Evolutionary conservation across 306 rosid species (phyloP).

Genomic region (Begonia masoniana): DNA sequence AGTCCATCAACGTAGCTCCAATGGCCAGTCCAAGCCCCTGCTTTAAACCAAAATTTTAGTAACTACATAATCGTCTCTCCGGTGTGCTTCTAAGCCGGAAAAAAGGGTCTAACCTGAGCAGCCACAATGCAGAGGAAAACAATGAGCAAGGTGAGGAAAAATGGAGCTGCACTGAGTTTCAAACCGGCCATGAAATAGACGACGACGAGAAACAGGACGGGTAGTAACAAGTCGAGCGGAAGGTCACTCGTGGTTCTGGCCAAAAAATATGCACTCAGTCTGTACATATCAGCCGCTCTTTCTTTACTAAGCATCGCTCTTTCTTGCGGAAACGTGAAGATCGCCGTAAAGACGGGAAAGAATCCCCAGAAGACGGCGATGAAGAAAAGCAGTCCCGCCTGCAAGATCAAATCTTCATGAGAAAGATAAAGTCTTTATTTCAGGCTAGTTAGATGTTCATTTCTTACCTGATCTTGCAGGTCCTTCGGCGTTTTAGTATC

Average conservation of each 20-base stretch:
- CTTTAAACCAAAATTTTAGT: not conserved
- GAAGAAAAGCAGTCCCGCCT: constrained; percentile 96
- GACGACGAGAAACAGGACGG: constrained; percentile 63
- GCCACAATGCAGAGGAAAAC: constrained; percentile 94
- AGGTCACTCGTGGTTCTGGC: constrained; percentile 97
- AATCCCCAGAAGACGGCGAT: constrained; percentile 98
- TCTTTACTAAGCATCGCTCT: constrained; percentile 89
- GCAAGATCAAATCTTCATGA: constrained; percentile 4
- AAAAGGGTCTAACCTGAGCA: constrained; percentile 60
- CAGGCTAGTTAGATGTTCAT: too few species aligned
- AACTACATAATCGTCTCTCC: not conserved
- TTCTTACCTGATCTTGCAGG: constrained; percentile 76
- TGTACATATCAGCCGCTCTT: constrained; percentile 90
- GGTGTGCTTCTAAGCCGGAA: not conserved
- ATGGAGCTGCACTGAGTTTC: constrained; percentile 41
- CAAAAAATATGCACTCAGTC: constrained; percentile 87
- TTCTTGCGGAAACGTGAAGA: constrained; percentile 97
- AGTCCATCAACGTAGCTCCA: constrained; percentile 83
- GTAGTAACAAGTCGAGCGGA: constrained; percentile 77
- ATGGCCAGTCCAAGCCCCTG: constrained; percentile 91
- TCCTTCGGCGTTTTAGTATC: constrained; percentile 44
- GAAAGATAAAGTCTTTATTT: too few species aligned
- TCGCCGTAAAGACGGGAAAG: constrained; percentile 90
- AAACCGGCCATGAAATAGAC: constrained; percentile 95
- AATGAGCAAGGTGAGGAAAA: constrained; percentile 65